Evolutionary conservation across 331 rosid genomes (phyloP).

Genomic region (Telfairia occidentalis): DNA sequence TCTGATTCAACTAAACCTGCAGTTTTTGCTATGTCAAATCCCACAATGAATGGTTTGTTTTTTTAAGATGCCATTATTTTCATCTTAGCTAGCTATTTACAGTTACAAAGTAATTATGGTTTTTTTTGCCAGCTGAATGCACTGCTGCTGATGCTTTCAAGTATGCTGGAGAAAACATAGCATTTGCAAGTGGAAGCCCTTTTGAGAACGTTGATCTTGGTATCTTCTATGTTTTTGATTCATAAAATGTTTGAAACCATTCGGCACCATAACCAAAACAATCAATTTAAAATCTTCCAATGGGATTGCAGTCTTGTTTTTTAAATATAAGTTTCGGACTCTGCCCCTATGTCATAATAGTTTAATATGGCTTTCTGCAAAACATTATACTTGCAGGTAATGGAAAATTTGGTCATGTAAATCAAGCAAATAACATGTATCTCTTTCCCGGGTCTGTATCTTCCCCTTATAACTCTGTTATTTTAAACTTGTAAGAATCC

Average conservation of each 20-base stretch:
- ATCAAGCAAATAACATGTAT: slow-evolving; percentile 99
- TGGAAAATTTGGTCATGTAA: slow-evolving; percentile 80
- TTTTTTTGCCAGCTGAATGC: slow-evolving; percentile 70
- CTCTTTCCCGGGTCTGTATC: slow-evolving; percentile 79
- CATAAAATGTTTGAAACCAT: slow-evolving; percentile 17
- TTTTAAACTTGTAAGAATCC: neutral
- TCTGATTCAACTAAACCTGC: slow-evolving; percentile 93
- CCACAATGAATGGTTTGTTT: slow-evolving; percentile 90
- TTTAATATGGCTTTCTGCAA: neutral
- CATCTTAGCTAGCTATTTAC: neutral
- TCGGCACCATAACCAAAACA: neutral
- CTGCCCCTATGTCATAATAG: neutral
- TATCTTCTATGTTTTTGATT: slow-evolving; percentile 20
- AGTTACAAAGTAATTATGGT: slow-evolving; percentile 3
- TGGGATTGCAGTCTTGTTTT: slow-evolving; percentile 7
- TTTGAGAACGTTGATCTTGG: slow-evolving; percentile 77
- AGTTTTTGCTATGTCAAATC: slow-evolving; percentile 98
- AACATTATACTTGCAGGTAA: slow-evolving; percentile 43
- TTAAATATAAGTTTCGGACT: slow-evolving; percentile 6
- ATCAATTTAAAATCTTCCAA: slow-evolving; percentile 1
- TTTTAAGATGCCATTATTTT: slow-evolving; percentile 25
- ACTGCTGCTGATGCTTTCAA: slow-evolving; percentile 85
- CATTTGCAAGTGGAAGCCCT: slow-evolving; percentile 97
- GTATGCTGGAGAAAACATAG: slow-evolving; percentile 80
- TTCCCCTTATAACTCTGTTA: neutral